Evolutionary conservation across 1,284 basidiomycete genomes (phyloP), one percentile per base, ranked within the genome.

Genomic region (Ganoderma boninense): DNA sequence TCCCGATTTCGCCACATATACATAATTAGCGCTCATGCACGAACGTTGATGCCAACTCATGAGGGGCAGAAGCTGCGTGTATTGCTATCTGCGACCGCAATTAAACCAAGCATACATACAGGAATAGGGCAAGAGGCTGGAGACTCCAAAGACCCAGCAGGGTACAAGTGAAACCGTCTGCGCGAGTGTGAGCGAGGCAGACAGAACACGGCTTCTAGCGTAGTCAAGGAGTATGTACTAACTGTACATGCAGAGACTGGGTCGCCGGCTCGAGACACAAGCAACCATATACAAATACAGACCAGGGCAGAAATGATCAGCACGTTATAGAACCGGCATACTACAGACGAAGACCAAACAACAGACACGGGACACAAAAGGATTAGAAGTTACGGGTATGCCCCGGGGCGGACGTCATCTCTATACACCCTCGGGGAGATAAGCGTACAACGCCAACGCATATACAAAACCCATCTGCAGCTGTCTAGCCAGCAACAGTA

Each of bases 401-500:
- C 23, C 40, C 7, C 2, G 16, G 10, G 18, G 54, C 20, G 18
- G 13, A 13, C 29, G 18, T 57, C 54, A 35, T 57, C 8, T 60
- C 57, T 60, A 23, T 32, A 40, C 35, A 23, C 6, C 56, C 10
- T 16, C 26, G n/a, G 10, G 10, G 14, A 44, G 43, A 46, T 65
- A 69, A 20, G 59, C 63, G 65, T 69, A 69, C 67, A 71, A 62
- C 52, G 32, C 46, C 63, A 20, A 61, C 49, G 43, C 62, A 63
- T 40, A 43, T 65, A 66, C 71, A 65, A 70, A 73, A 69, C 72
- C 66, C 67, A 43, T 74, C 73, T 73, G 71, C 71, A 74, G 71
- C 71, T 73, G 65, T 74, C 71, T 73, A 70, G 73, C 71, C 73
- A 74, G 61, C 69, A 74, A 74, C 66, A 72, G 69, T 70, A 40